Percentiles rank a stretch among this genome's conserved stretches.
Evolutionary conservation across 805 yeast genomes (phyloP).

Genomic region (Metschnikowia cubensis): DNA sequence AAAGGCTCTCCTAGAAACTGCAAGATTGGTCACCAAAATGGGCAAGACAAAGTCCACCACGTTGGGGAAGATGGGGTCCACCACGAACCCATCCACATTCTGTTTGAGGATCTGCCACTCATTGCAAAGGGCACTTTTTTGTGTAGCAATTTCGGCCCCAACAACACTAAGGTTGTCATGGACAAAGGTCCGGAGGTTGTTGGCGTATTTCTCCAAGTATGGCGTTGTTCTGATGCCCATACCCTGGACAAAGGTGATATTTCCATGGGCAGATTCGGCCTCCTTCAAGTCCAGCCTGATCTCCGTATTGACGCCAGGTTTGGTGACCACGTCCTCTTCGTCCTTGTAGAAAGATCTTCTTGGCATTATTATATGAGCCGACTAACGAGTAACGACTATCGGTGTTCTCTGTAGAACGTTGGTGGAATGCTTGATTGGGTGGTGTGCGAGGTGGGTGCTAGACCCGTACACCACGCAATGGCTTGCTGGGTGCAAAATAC

Average conservation of each 20-base stretch:
- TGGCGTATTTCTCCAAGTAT: slow-evolving; percentile 41
- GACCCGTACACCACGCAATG: neutral
- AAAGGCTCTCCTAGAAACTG: slow-evolving; percentile 44
- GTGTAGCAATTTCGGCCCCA: slow-evolving; percentile 45
- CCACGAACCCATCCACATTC: slow-evolving; percentile 34
- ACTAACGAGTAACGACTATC: neutral
- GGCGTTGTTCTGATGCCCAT: slow-evolving; percentile 52
- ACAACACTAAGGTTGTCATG: slow-evolving; percentile 34
- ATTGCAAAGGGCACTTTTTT: slow-evolving; percentile 43
- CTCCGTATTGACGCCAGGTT: slow-evolving; percentile 45
- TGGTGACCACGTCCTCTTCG: slow-evolving; percentile 44
- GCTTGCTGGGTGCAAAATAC: neutral
- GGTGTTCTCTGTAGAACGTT: too few relatives aligned
- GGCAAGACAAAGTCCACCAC: slow-evolving; percentile 52
- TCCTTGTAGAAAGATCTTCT: slow-evolving; percentile 50
- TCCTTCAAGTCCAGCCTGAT: slow-evolving; percentile 35
- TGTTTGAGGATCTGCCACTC: slow-evolving; percentile 33
- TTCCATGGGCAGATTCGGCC: slow-evolving; percentile 38
- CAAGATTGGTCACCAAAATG: slow-evolving; percentile 53
- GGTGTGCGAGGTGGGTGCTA: neutral
- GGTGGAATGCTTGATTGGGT: neutral
- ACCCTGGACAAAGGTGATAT: slow-evolving; percentile 44
- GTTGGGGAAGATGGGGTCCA: slow-evolving; percentile 55
- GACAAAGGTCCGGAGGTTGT: slow-evolving; percentile 35
- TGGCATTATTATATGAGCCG: slow-evolving; percentile 1